These are phyloP conservation scores for Polytrichum commune DNA, from an alignment of 225 moss, liverwort and hornwort species.

Conservation along the genomic window DNA sequence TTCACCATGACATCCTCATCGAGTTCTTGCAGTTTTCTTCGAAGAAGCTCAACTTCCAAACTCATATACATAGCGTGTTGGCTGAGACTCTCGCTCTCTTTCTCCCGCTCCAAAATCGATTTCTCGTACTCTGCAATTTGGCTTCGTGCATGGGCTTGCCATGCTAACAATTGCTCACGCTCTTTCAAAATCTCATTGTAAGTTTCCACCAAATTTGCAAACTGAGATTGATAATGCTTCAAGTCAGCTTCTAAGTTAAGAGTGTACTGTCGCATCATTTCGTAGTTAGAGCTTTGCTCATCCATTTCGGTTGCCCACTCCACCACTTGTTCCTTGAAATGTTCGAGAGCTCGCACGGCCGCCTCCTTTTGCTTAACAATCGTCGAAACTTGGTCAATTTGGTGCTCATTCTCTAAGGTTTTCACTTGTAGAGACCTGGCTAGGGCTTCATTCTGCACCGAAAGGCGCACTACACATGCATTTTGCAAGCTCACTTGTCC, in stretches of 20 bases:
- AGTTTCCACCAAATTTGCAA: constrained; percentile 23
- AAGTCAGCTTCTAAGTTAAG: constrained; percentile 31
- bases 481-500: constrained; percentile 48
- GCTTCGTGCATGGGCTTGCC: constrained; percentile 48
- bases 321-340: constrained; percentile 57
- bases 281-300: constrained; percentile 38
- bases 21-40: constrained; percentile 46
- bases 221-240: constrained; percentile 33
- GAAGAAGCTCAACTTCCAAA: constrained; percentile 57
- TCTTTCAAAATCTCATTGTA: constrained; percentile 35
- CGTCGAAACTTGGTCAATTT: constrained; percentile 15
- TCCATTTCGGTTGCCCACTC: constrained; percentile 62
- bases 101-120: constrained; percentile 35
- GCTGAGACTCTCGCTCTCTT: constrained; percentile 49
- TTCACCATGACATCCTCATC: constrained; percentile 62
- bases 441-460: constrained; percentile 48
- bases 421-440: constrained; percentile 35
- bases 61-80: constrained; percentile 47
- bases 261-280: constrained; percentile 34
- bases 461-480: constrained; percentile 56
- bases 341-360: constrained; percentile 44
- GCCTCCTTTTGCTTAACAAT: constrained; percentile 46
- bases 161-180: constrained; percentile 32
- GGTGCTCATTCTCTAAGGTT: constrained; percentile 32
- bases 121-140: constrained; percentile 40